A percentile compares a stretch with the other conserved stretches of the same genome.
phyloP scores from a whole-genome alignment of 495 filamentous ascomycete species.

The Xylaria cubensis region DNA sequence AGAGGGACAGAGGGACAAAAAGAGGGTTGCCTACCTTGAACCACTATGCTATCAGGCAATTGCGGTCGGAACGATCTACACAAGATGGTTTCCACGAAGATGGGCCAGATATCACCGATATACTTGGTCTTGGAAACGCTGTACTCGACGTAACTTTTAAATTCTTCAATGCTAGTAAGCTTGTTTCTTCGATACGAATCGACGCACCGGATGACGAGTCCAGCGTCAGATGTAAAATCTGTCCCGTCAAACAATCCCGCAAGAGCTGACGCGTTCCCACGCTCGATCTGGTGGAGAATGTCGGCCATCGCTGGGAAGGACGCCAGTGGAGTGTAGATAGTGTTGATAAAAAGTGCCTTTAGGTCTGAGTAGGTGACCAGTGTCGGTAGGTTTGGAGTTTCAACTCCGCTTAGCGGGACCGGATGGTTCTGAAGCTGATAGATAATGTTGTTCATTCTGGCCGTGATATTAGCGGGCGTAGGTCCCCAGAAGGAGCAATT shows the following conservation, averaged over 20 bases:
- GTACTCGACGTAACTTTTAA: conserved; percentile 27
- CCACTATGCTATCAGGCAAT: conserved; percentile 32
- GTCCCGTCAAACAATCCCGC: conserved; percentile 25
- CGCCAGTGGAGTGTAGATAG: conserved; percentile 26
- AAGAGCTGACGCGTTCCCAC: conserved; percentile 32
- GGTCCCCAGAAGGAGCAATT: conserved; percentile 34
- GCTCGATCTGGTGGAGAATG: conserved; percentile 29
- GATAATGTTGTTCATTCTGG: conserved; percentile 46
- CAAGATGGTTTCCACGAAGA: conserved; percentile 24
- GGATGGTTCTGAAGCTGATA: conserved; percentile 44
- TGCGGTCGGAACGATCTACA: conserved; percentile 28
- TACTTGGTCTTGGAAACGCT: conserved; percentile 30
- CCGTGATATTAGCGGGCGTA: conserved; percentile 47
- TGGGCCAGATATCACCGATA: conserved; percentile 30
- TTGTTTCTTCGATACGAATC: conserved; percentile 33
- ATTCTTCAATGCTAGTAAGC: conserved; percentile 29
- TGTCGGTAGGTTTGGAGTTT: conserved; percentile 46
- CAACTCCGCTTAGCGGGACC: conserved; percentile 41
- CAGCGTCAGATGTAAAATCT: conserved; percentile 16
- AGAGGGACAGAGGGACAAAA: neutral
- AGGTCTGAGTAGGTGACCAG: conserved; percentile 56
- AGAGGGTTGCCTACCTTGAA: conserved; percentile 25
- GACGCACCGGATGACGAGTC: conserved; percentile 28
- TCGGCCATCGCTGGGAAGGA: conserved; percentile 32
- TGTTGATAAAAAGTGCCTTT: conserved; percentile 28